A percentile compares a stretch with the other conserved stretches of the same genome.
Evolutionary conservation across 1,139 yeast species (phyloP).

Genomic region (Nakaseomyces kungkrabaensis): DNA sequence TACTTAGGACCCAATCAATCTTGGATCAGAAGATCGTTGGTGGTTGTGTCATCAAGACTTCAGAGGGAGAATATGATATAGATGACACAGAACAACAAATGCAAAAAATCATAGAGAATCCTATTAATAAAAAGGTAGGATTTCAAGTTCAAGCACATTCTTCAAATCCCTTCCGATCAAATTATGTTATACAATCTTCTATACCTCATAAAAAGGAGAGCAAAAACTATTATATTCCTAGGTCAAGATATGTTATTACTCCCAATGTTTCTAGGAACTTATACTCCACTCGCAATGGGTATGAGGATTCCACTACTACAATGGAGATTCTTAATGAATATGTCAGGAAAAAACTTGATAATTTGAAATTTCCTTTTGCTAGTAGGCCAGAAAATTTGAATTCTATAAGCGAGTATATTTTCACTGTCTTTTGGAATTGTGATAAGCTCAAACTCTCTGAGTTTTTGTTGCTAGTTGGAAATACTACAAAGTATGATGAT

Average conservation of each 20-base stretch:
- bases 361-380: conserved; percentile 27
- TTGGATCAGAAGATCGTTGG: conserved; percentile 24
- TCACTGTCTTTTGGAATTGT: conserved; percentile 30
- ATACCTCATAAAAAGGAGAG: neutral
- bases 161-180: neutral
- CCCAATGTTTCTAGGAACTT: neutral
- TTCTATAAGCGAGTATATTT: conserved; percentile 28
- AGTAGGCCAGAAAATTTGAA: conserved; percentile 27
- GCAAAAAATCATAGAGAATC: neutral
- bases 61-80: neutral
- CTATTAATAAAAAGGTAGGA: neutral
- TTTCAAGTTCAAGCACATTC: neutral
- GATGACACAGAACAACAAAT: neutral
- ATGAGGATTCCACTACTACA: conserved; percentile 6
- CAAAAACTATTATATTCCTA: neutral
- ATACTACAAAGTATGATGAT: conserved; percentile 22
- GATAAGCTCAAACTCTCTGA: conserved; percentile 20
- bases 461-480: conserved; percentile 21
- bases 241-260: neutral
- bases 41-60: conserved; percentile 19
- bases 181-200: neutral
- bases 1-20: conserved; percentile 14
- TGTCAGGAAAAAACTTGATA: conserved; percentile 27
- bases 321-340: conserved; percentile 22
- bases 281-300: conserved; percentile 5